Evolutionary conservation across 352 stramenopile species (phyloP).

Genomic region (Pythium sp.): DNA sequence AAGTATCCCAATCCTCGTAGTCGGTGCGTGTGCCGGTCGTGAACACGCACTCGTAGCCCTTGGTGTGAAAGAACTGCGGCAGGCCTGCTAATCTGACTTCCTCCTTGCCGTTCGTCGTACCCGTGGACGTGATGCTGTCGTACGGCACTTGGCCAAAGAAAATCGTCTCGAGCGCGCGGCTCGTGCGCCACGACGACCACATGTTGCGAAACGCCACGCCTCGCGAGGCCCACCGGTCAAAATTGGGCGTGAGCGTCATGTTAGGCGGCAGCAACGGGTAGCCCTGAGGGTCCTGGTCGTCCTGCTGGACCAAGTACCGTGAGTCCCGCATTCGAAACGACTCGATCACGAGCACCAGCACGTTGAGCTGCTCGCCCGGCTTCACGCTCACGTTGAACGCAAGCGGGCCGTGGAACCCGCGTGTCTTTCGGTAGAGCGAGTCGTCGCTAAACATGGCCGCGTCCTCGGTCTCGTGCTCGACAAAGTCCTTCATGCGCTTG

Average conservation of each 20-base stretch:
- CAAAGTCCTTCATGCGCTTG: constrained; percentile 33
- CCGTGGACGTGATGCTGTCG: constrained; percentile 50
- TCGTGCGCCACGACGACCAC: constrained; percentile 70
- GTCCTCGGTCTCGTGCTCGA: constrained; percentile 48
- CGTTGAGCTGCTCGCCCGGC: constrained; percentile 45
- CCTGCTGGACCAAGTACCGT: constrained; percentile 36
- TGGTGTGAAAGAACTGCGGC: constrained; percentile 52
- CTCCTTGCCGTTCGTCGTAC: constrained; percentile 36
- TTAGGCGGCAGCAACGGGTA: constrained; percentile 33
- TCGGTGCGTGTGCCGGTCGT: constrained; percentile 51
- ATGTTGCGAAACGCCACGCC: constrained; percentile 56
- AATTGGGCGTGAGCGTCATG: constrained; percentile 59
- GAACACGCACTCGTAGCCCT: constrained; percentile 65
- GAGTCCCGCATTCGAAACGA: constrained; percentile 65
- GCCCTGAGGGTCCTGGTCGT: constrained; percentile 4
- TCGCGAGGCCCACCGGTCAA: constrained; percentile 51
- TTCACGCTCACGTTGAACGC: constrained; percentile 52
- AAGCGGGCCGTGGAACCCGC: constrained; percentile 44
- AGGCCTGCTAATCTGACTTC: constrained; percentile 42
- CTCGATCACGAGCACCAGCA: constrained; percentile 65
- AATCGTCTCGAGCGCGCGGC: constrained; percentile 60
- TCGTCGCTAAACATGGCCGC: constrained; percentile 35
- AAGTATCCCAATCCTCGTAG: constrained; percentile 64
- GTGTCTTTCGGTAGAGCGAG: constrained; percentile 44
- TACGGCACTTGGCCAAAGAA: constrained; percentile 66